phyloP scores from a whole-genome alignment of 306 rosid species.

The Lablab purpureus region DNA sequence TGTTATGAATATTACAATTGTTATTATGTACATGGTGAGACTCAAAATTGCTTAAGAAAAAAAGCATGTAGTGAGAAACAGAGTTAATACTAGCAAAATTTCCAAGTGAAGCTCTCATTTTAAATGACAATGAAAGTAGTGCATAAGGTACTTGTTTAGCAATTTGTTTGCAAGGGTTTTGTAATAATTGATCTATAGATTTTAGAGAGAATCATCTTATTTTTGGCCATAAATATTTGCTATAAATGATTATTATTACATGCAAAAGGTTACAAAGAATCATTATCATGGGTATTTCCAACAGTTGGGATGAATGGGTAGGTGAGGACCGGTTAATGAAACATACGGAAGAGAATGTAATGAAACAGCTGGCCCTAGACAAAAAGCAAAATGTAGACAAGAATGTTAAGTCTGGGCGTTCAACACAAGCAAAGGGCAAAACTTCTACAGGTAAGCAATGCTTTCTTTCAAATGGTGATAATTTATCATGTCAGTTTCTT shows the following conservation, averaged over 20 bases:
- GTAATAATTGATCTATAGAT: constrained; percentile 34
- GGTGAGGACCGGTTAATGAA: constrained; percentile 84
- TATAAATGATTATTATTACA: constrained; percentile 29
- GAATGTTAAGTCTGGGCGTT: constrained; percentile 76
- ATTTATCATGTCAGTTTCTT: constrained; percentile 30
- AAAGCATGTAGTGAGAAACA: constrained; percentile 9
- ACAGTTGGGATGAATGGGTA: constrained; percentile 99
- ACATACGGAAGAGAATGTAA: constrained; percentile 71
- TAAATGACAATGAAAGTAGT: constrained; percentile 43
- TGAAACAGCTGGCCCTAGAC: constrained; percentile 74
- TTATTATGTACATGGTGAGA: constrained; percentile 19
- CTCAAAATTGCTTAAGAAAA: not conserved
- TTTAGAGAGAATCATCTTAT: constrained; percentile 25
- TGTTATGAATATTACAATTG: constrained; percentile 20
- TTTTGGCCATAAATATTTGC: constrained; percentile 8
- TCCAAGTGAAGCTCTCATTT: constrained; percentile 22
- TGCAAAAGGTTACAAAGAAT: constrained; percentile 61
- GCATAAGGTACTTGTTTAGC: constrained; percentile 19
- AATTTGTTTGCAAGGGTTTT: constrained; percentile 20
- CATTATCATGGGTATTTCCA: constrained; percentile 64
- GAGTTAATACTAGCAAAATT: constrained; percentile 14
- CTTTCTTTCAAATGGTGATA: constrained; percentile 28
- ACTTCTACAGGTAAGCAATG: constrained; percentile 61
- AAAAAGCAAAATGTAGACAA: constrained; percentile 76
- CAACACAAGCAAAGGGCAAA: constrained; percentile 74